Evolutionary conservation across 1,284 basidiomycete species (phyloP).

Genomic region (Gomphus bonarii): DNA sequence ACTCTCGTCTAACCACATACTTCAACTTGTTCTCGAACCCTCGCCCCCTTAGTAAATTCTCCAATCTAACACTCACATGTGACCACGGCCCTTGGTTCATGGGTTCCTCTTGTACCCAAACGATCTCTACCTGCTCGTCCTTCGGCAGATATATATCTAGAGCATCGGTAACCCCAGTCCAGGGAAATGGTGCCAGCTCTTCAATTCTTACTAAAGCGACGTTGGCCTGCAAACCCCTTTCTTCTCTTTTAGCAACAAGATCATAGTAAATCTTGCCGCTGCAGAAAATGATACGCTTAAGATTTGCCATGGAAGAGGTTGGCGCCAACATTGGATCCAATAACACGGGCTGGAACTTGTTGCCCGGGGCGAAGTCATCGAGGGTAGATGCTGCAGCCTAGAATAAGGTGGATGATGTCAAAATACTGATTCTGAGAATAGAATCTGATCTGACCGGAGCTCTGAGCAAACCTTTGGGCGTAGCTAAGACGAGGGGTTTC

Average conservation of each 20-base stretch:
- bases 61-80: constrained; percentile 53
- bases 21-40: constrained; percentile 23
- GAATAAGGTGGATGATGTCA: background rate
- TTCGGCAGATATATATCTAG: constrained; percentile 36
- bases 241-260: constrained; percentile 56
- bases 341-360: constrained; percentile 65
- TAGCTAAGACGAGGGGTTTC: constrained; percentile 75
- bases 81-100: constrained; percentile 75
- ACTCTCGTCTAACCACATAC: constrained; percentile 62
- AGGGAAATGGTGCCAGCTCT: constrained; percentile 82
- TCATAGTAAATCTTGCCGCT: constrained; percentile 86
- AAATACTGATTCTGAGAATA: background rate
- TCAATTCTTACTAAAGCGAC: constrained; percentile 72
- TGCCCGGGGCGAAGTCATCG: constrained; percentile 51
- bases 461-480: constrained; percentile 74
- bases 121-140: constrained; percentile 29
- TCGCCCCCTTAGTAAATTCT: constrained; percentile 33
- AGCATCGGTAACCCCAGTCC: constrained; percentile 35
- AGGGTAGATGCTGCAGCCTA: constrained; percentile 70
- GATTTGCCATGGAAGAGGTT: constrained; percentile 16
- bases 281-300: constrained; percentile 49
- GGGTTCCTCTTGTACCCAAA: constrained; percentile 81
- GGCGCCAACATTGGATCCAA: constrained; percentile 31
- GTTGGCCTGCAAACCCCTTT: constrained; percentile 31
- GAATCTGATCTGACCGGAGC: constrained; percentile 40